Evolutionary conservation across 306 rosid species (phyloP), one percentile per base, ranked within the genome.

Genomic region (Prunus kanzakura): DNA sequence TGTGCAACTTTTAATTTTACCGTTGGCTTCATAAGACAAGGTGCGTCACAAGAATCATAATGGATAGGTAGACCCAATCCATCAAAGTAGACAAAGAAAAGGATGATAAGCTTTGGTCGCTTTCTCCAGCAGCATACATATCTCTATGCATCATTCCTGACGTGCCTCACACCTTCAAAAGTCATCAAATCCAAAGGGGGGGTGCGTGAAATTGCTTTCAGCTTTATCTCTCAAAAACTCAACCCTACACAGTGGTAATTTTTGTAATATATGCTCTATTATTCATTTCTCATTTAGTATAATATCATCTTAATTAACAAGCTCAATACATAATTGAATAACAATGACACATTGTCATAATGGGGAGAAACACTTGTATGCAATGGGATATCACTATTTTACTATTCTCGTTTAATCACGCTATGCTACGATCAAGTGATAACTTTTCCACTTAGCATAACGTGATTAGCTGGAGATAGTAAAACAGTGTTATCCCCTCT

Each of bases 161-260:
- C 55, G 67, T 57, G 76, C 62, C 41, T 56, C 54, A 19, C 76
- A 57, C 76, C 76, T 38, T 35, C 41, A 35, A 72, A 72, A 72
- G 35, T 18, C 38, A 22, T 41, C 57, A 20, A 22, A 72, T 72
- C 51, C 50, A 56, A 38, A 38, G 50, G 20, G 64, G 50, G n/a
- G 35, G 35, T 71, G 32, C 12, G 63, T 51, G 64, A n/a, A 19
- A 32, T 22, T 30, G 63, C 64, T 12, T 52, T 71, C 47, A 19
- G 47, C 64, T 55, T 23, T 57, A 55, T 38, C 23, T 60, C 65
- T 60, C 65, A 60, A 60, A 8, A 25, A 35, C 65, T 23, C 74
- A 27, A 19, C 41, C 11, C 8, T 3, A n/a, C 29, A 23, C 27
- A 30, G 6, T 71, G 41, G 43, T 54, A n/a, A 43, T n/a, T 54